Conservation (phyloP, 768 basidiomycete species). For the Auricularia auricula-judae region DNA sequence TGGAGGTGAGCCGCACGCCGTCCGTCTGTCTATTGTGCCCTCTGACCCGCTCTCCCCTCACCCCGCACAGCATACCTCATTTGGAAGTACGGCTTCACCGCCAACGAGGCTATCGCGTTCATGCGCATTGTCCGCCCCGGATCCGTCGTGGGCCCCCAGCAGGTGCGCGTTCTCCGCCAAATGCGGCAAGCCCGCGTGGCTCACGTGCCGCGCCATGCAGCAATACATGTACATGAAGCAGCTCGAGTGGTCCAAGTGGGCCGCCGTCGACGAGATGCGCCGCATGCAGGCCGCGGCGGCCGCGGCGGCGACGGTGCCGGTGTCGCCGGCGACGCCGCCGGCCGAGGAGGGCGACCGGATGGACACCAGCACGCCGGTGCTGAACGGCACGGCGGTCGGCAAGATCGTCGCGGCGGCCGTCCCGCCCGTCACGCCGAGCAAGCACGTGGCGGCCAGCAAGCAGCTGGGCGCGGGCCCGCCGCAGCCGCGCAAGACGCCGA, state of each 20-base stretch:
- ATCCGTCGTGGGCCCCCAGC: constrained; percentile 83
- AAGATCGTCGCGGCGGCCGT: neutral
- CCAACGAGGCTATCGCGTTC: constrained; percentile 90
- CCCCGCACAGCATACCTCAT: constrained; percentile 67
- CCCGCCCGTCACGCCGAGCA: constrained; percentile 74
- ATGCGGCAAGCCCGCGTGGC: neutral
- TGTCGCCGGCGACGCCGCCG: constrained; percentile 71
- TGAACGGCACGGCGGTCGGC: neutral
- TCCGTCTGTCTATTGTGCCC: neutral
- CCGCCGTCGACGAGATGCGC: constrained; percentile 71
- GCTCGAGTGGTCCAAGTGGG: constrained; percentile 88
- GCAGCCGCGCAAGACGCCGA: constrained; percentile 82
- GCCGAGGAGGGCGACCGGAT: constrained; percentile 51
- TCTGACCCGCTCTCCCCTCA: neutral
- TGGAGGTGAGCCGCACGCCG: constrained; percentile 32
- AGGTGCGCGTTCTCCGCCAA: constrained; percentile 19
- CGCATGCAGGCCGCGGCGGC: constrained; percentile 32
- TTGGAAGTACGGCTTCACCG: constrained; percentile 98
- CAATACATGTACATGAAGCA: constrained; percentile 95
- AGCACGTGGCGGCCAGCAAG: constrained; percentile 63
- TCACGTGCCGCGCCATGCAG: constrained; percentile 14
- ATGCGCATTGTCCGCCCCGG: constrained; percentile 97
- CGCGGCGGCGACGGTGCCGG: constrained; percentile 31
- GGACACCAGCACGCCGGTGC: neutral
- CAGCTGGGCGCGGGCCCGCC: constrained; percentile 60